Base-by-base conservation (phyloP, 2,329 filamentous ascomycete genomes). In the Fonsecaea pedrosoi region DNA sequence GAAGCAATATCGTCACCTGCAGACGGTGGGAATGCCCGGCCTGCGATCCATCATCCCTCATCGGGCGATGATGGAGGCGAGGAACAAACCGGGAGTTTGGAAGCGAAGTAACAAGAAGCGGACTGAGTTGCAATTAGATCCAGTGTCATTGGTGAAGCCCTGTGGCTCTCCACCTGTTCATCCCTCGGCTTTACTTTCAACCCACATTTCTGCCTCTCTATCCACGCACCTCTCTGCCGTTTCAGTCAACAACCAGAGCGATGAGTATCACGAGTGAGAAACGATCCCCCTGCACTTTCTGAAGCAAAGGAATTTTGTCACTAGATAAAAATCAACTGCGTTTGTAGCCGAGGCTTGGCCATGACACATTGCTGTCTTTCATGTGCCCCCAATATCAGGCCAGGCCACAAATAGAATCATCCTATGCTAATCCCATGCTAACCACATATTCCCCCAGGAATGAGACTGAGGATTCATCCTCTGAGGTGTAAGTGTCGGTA, bases 41-140 rank as follows among this genome's bases (percentile, higher is more conserved):
- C 9, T 10, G 12, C 45, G 18, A 30, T 50, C 42, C 45, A 50
- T 50, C 21, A 50, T 50, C 21, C 18, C 45, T 15, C 54, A 55
- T 62, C 59, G 59, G 48, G 35, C 59, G 59, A 62, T 54, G 59
- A 37, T 54, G 59, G 59, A 42, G 53, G 12, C 45, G 21, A 50
- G 45, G 45, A 55, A 64, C 50, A 66, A 66, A 62, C 64, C 59
- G 64, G 64, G 64, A 56, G 50, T 66, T 55, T 62, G 35, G 53
- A 66, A 61, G 57, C 64, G 64, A 57, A 45, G 32, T 25, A 13
- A 8, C 15, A 15, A 10, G 3, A 50, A 50, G 45, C 45, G 45
- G 45, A 50, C 18, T 50, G 45, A 50, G 18, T 50, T 50, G 40
- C 40, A 50, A 50, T 50, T 30, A 13, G 12, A 50, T 15, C 18